A percentile compares a stretch with the other conserved stretches of the same genome.
Conservation (phyloP, 2,329 filamentous ascomycete species). For the Gnomoniopsis smithogilvyi region DNA sequence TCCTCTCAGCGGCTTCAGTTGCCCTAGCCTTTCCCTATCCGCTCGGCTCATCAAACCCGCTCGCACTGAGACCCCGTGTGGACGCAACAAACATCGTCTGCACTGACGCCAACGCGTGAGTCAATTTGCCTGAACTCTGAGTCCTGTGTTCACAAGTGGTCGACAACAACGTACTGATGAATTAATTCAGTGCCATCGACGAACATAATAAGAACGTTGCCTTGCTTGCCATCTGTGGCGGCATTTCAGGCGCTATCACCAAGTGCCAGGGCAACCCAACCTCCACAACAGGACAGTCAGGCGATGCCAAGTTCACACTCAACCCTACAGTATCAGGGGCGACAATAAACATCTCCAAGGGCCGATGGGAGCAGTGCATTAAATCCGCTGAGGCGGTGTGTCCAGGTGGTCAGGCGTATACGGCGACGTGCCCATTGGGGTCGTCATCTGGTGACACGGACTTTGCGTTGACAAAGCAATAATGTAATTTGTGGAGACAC, state of each 20-base stretch:
- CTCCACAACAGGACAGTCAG: slow-evolving; percentile 41
- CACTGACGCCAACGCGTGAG: slow-evolving; percentile 7
- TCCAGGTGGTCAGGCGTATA: slow-evolving; percentile 45
- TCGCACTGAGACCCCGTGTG: neutral
- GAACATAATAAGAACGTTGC: slow-evolving; percentile 57
- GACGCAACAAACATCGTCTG: slow-evolving; percentile 5
- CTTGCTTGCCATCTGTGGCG: slow-evolving; percentile 56
- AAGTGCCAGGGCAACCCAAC: slow-evolving; percentile 43
- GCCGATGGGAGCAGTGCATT: slow-evolving; percentile 52
- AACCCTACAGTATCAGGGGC: slow-evolving; percentile 37
- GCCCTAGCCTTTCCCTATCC: neutral
- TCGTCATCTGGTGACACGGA: slow-evolving; percentile 42
- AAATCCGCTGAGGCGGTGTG: slow-evolving; percentile 49
- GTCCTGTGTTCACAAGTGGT: too few relatives aligned
- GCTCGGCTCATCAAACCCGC: neutral
- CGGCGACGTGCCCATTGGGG: slow-evolving; percentile 42
- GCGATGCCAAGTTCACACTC: slow-evolving; percentile 46
- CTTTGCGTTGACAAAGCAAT: slow-evolving; percentile 34
- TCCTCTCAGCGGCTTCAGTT: neutral
- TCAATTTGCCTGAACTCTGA: too few relatives aligned
- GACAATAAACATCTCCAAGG: slow-evolving; percentile 51
- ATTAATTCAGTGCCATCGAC: slow-evolving; percentile 28
- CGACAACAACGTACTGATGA: neutral
- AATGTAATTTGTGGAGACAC: neutral
- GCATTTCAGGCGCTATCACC: slow-evolving; percentile 45